Conservation (phyloP, 768 basidiomycete species). For the Hygrophorus russula region DNA sequence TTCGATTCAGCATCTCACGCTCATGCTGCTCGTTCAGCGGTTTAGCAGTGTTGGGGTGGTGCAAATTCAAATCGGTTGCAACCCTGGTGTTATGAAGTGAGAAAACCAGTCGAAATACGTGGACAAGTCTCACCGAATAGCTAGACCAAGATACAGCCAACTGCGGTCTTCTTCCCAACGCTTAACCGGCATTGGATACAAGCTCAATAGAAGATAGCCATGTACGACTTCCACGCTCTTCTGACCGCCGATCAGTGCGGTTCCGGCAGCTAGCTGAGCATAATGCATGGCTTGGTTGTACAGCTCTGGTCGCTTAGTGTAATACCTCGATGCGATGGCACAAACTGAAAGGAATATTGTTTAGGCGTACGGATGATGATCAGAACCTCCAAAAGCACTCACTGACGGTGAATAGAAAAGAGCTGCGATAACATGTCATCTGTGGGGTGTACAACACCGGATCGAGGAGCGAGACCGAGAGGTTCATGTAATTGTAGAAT, state of each 20-base stretch:
- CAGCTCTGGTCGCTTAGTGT: constrained; percentile 55
- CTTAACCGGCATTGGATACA: constrained; percentile 65
- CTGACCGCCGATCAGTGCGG: constrained; percentile 60
- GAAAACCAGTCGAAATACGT: constrained; percentile 8
- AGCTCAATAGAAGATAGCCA: constrained; percentile 69
- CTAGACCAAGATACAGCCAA: constrained; percentile 84
- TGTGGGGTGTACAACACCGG: constrained; percentile 78
- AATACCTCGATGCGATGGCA: constrained; percentile 79
- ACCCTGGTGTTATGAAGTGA: constrained; percentile 35
- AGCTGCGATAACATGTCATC: constrained; percentile 69
- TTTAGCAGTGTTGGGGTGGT: constrained; percentile 62
- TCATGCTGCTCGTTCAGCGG: constrained; percentile 73
- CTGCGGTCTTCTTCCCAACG: constrained; percentile 86
- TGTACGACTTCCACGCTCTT: constrained; percentile 81
- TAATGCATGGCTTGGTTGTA: constrained; percentile 65
- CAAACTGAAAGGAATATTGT: constrained; percentile 45
- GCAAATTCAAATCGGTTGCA: constrained; percentile 83
- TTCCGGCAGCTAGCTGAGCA: constrained; percentile 68
- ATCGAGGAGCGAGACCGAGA: constrained; percentile 70
- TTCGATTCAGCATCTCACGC: constrained; percentile 82
- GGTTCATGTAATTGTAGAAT: constrained; percentile 71
- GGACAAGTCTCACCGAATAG: constrained; percentile 52
- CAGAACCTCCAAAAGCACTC: constrained; percentile 20
- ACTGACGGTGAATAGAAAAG: constrained; percentile 90
- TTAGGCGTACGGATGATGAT: not conserved